Evolutionary conservation across 2,329 filamentous ascomycete species (phyloP).

Genomic region (Claviceps arundinis): DNA sequence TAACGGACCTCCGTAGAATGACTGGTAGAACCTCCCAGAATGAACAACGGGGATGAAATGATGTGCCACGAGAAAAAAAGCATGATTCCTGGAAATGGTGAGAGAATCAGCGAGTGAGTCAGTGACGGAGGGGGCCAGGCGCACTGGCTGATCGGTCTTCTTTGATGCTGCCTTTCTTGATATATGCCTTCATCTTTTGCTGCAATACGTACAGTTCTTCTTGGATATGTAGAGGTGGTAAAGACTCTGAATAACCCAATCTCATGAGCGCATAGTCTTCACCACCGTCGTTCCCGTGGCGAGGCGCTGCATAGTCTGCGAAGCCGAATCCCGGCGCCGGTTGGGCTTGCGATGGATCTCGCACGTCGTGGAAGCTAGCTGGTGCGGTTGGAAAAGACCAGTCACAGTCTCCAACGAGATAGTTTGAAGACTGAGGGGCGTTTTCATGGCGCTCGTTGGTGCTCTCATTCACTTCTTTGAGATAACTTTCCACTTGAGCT

Average conservation of each 20-base stretch:
- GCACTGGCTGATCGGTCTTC: not conserved
- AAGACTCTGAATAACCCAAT: conserved; percentile 66
- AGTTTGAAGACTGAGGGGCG: conserved; percentile 2
- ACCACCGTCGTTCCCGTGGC: conserved; percentile 4
- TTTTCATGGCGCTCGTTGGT: conserved; percentile 5
- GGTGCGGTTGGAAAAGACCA: conserved; percentile 7
- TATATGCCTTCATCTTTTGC: not conserved
- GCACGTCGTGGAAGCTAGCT: conserved; percentile 4
- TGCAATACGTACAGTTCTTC: conserved; percentile 56
- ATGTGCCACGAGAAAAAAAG: conserved; percentile 67
- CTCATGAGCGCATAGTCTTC: conserved; percentile 44
- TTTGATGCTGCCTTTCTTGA: not conserved
- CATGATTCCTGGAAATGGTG: conserved; percentile 39
- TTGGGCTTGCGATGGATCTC: conserved; percentile 4
- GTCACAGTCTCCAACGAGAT: conserved; percentile 3
- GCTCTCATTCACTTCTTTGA: conserved; percentile 48
- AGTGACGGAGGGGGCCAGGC: not conserved
- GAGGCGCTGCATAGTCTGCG: conserved; percentile 7
- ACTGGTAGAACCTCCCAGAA: conserved; percentile 57
- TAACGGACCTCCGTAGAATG: conserved; percentile 57
- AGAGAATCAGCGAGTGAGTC: not conserved
- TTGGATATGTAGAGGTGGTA: conserved; percentile 67
- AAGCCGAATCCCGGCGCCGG: conserved; percentile 6
- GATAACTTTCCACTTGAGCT: conserved; percentile 73
- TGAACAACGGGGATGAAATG: conserved; percentile 66